A percentile compares a stretch with the other conserved stretches of the same genome.
Conservation (phyloP, 345 rosid species). For the Syzygium aqueum region DNA sequence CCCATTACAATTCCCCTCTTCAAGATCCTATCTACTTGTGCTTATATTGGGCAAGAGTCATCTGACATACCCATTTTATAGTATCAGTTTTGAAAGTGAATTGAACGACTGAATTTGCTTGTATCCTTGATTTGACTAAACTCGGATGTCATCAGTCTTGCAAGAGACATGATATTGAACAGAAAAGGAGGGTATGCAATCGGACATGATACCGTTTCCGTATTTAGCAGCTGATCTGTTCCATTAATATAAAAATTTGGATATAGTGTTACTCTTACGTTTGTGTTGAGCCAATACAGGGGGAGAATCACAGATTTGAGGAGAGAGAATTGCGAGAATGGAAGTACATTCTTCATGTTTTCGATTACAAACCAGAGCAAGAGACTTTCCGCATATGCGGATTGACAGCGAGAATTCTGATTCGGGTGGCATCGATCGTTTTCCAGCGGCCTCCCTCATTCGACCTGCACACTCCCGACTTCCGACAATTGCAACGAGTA, state of each 20-base stretch:
- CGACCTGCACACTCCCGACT: constrained; percentile 11
- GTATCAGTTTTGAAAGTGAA: background rate
- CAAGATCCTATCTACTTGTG: background rate
- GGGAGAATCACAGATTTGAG: constrained; percentile 24
- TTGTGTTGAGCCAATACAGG: background rate
- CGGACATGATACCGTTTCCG: background rate
- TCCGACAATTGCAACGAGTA: constrained; percentile 13
- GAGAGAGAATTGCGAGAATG: constrained; percentile 23
- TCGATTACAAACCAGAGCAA: constrained; percentile 7
- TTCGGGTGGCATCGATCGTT: constrained; percentile 20
- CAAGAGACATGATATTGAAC: too few relatives aligned
- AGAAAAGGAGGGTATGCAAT: too few relatives aligned
- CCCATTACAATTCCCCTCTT: background rate
- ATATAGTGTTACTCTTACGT: background rate
- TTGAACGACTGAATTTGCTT: too few relatives aligned
- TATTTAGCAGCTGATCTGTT: background rate
- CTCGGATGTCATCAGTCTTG: too few relatives aligned
- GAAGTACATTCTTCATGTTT: constrained; percentile 17
- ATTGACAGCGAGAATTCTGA: constrained; percentile 28
- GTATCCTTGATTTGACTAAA: too few relatives aligned
- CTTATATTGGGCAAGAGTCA: background rate
- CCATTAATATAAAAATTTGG: accelerated
- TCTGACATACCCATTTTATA: too few relatives aligned
- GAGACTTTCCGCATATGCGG: constrained; percentile 13
- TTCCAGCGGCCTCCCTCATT: constrained; percentile 11